These are phyloP conservation scores for Ustulina deusta DNA, from an alignment of 2,329 filamentous ascomycete species.

Conservation along the genomic window DNA sequence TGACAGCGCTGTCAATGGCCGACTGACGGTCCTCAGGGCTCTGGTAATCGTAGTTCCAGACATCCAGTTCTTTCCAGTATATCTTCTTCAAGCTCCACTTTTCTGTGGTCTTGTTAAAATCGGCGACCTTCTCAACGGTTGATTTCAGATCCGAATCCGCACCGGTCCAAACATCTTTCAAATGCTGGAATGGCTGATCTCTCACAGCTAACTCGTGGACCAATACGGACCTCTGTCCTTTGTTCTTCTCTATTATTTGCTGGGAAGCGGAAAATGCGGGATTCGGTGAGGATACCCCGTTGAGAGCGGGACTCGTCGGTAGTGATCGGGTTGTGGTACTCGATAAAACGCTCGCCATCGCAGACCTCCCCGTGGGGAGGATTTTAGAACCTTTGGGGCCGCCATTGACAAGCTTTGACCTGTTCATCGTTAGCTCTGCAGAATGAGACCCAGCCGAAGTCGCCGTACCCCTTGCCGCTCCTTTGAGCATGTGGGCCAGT, in stretches of 20 bases:
- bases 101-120: conserved; percentile 60
- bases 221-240: conserved; percentile 64
- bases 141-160: conserved; percentile 65
- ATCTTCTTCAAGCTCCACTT: conserved; percentile 68
- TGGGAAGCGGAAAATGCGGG: conserved; percentile 64
- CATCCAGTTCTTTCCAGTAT: conserved; percentile 73
- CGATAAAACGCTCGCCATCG: conserved; percentile 59
- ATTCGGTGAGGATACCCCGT: conserved; percentile 66
- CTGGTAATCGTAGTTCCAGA: conserved; percentile 71
- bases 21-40: conserved; percentile 66
- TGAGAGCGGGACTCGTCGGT: conserved; percentile 68
- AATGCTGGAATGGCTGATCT: conserved; percentile 62
- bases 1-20: conserved; percentile 71
- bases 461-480: conserved; percentile 58
- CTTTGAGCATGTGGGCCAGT: conserved; percentile 47
- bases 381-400: conserved; percentile 47
- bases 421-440: conserved; percentile 52
- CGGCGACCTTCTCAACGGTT: conserved; percentile 69
- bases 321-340: conserved; percentile 58
- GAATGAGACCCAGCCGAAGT: conserved; percentile 24
- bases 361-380: conserved; percentile 51
- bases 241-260: conserved; percentile 64
- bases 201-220: conserved; percentile 71
- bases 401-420: conserved; percentile 55
- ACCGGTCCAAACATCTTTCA: conserved; percentile 64